A percentile compares a stretch with the other conserved stretches of the same genome.
phyloP scores from a whole-genome alignment of 495 filamentous ascomycete species.

The Aspergillus incahuasiensis region DNA sequence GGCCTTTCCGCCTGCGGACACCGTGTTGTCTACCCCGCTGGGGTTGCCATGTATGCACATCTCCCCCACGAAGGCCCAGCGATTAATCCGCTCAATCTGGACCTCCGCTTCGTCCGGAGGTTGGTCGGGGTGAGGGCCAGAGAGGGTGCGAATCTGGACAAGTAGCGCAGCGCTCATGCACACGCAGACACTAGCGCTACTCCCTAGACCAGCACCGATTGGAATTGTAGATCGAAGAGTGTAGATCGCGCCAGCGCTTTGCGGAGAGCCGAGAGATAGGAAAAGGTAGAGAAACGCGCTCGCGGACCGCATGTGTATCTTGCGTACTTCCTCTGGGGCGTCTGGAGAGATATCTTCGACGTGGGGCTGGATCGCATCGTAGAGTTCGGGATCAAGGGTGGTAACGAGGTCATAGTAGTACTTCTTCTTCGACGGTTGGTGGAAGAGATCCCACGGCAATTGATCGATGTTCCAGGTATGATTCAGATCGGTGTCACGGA shows the following conservation, averaged over 20 bases:
- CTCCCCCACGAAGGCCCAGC: slow-evolving; percentile 95
- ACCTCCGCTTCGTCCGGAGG: slow-evolving; percentile 70
- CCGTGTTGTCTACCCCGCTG: slow-evolving; percentile 97
- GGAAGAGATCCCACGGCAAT: slow-evolving; percentile 80
- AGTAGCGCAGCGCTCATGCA: slow-evolving; percentile 85
- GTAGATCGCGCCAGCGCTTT: slow-evolving; percentile 77
- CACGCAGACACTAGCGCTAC: slow-evolving; percentile 86
- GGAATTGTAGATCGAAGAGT: slow-evolving; percentile 92
- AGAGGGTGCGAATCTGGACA: slow-evolving; percentile 78
- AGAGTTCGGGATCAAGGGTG: slow-evolving; percentile 72
- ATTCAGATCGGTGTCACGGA: slow-evolving; percentile 78
- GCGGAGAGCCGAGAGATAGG: slow-evolving; percentile 73
- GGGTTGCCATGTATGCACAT: slow-evolving; percentile 97
- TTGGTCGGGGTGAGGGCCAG: slow-evolving; percentile 86
- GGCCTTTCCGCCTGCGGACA: slow-evolving; percentile 84
- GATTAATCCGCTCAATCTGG: slow-evolving; percentile 90
- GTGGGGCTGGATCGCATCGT: slow-evolving; percentile 72
- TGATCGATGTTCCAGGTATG: slow-evolving; percentile 91
- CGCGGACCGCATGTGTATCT: slow-evolving; percentile 75
- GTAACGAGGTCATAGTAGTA: slow-evolving; percentile 87
- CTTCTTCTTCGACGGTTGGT: slow-evolving; percentile 77
- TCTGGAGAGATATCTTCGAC: slow-evolving; percentile 62
- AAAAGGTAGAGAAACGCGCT: slow-evolving; percentile 89
- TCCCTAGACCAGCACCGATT: slow-evolving; percentile 85
- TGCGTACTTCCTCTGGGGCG: slow-evolving; percentile 59